Evolutionary conservation across 1,284 basidiomycete species (phyloP).

Genomic region (Papiliotrema fonsecae): DNA sequence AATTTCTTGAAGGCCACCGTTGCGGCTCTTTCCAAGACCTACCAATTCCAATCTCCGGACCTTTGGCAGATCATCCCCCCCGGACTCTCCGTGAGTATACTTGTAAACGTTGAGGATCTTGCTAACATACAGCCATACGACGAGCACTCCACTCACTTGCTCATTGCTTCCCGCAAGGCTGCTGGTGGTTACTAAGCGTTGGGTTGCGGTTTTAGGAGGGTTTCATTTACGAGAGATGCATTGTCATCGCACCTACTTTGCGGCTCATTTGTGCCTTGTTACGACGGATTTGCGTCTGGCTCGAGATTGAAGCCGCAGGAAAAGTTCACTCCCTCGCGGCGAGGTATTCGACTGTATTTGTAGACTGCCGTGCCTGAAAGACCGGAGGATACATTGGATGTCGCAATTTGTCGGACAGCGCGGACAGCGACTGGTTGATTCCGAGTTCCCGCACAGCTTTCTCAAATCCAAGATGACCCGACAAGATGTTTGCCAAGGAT

Average conservation of each 20-base stretch:
- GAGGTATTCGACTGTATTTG: not conserved
- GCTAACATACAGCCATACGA: constrained; percentile 76
- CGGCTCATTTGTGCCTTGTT: not conserved
- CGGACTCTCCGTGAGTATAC: constrained; percentile 15
- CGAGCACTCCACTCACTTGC: constrained; percentile 86
- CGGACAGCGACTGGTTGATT: too few species aligned
- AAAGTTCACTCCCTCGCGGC: too few species aligned
- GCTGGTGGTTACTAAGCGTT: constrained; percentile 58
- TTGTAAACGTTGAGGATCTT: not conserved
- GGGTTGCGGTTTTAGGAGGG: not conserved
- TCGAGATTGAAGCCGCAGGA: too few species aligned
- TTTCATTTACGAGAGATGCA: not conserved
- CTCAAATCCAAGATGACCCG: too few species aligned
- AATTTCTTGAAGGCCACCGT: constrained; percentile 99
- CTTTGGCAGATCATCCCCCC: constrained; percentile 90
- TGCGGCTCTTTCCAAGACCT: constrained; percentile 95
- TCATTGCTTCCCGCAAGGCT: constrained; percentile 75
- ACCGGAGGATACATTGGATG: not conserved
- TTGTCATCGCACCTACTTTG: not conserved
- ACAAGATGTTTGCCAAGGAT: too few species aligned
- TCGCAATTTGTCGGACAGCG: too few species aligned
- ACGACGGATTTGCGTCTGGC: too few species aligned
- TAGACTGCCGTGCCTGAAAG: not conserved
- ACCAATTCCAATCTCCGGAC: constrained; percentile 92
- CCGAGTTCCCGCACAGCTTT: too few species aligned